Base-by-base conservation (phyloP, 805 yeast genomes). In the Wickerhamomyces rabaulensis region DNA sequence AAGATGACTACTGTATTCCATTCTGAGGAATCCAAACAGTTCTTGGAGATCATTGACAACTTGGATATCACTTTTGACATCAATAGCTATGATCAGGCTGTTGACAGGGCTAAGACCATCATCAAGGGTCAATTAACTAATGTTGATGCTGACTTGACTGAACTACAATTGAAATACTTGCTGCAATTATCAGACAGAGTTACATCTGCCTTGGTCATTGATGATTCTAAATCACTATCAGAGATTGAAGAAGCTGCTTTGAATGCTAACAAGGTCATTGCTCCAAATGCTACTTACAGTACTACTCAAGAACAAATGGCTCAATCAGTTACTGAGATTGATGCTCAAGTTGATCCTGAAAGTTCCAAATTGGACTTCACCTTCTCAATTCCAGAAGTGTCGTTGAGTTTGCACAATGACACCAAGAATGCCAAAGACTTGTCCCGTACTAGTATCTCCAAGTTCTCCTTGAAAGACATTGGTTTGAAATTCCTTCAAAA, bases 171-270 rank as follows among this genome's bases (percentile, higher is more conserved):
- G 26, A 66, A 71, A 15, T 81, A 78, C 53, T 57, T 89, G 40
- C 56, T 79, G 55, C 66, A 74, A n/a, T 66, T 89, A 42, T 66
- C 76, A 2, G 78, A 75, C 40, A 73, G 80, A 8, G 62, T 89
- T 1, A 70, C 84, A 0, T 64, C 71, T 17, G 84, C 84, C 0
- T 75, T 87, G 44, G 67, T 67, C 3, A 57, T 67, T 7, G 78
- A 75, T 8, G 74, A 72, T 3, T 58, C 63, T 3, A 70, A 67
- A 0, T 57, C 72, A 3, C 54, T 76, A 40, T 76, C 73, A 26
- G 84, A 80, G 23, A 68, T 83, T 31, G 82, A 76, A 46, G 74
- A 71, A 15, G 89, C 84, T 51, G 91, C 91, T 0, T 71, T 72
- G 9, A 73, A 78, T 55, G 87, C 88, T 0, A 87, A 85, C 51